Evolutionary conservation across 352 stramenopile genomes (phyloP).

Genomic region (Elongisporangium anandrum): DNA sequence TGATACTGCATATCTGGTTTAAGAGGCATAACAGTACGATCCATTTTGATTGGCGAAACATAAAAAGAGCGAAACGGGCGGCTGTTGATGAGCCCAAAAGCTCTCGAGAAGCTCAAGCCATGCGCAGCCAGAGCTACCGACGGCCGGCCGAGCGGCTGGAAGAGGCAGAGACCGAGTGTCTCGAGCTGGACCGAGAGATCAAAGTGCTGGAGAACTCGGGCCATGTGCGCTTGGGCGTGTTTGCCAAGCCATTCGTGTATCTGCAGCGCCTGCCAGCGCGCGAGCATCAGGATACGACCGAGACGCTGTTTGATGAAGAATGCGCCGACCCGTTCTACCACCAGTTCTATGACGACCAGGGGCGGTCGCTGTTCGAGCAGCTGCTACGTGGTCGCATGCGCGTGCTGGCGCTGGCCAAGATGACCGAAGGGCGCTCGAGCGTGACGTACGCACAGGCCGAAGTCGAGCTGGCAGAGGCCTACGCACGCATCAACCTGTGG

Average conservation of each 20-base stretch:
- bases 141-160: slow-evolving; percentile 19
- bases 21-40: not conserved
- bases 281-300: slow-evolving; percentile 12
- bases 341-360: slow-evolving; percentile 56
- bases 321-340: slow-evolving; percentile 52
- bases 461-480: slow-evolving; percentile 51
- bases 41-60: not conserved
- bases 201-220: slow-evolving; percentile 64
- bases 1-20: not conserved
- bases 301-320: slow-evolving; percentile 22
- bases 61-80: not conserved
- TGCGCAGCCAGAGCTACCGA: slow-evolving; percentile 8
- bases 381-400: slow-evolving; percentile 54
- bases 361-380: slow-evolving; percentile 51
- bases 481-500: slow-evolving; percentile 58
- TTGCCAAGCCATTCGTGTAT: slow-evolving; percentile 41
- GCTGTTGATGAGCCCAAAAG: not conserved
- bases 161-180: slow-evolving; percentile 16
- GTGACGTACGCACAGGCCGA: slow-evolving; percentile 36
- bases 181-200: slow-evolving; percentile 38
- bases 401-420: slow-evolving; percentile 43
- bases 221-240: slow-evolving; percentile 48
- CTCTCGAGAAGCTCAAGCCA: not conserved
- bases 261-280: not conserved
- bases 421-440: slow-evolving; percentile 33